phyloP scores from a whole-genome alignment of 140 eudicot species.

The Oenanthe javanica region DNA sequence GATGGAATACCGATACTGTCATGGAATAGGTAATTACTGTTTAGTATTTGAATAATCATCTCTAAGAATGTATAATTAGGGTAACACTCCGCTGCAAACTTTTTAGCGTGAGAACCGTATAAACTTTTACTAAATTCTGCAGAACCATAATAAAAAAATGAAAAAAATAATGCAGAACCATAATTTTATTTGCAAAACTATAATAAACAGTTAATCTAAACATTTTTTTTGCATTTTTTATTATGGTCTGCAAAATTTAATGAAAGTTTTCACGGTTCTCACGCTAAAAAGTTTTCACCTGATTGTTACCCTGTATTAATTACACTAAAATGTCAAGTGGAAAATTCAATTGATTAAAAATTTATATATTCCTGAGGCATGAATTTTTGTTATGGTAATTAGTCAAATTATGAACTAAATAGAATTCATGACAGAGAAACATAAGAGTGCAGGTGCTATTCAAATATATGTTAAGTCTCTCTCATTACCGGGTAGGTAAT shows the following conservation, averaged over 20 bases:
- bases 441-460: not conserved
- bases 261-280: too few relatives aligned
- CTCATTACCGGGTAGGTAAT: not conserved
- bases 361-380: not conserved
- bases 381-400: not conserved
- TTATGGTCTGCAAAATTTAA: too few relatives aligned
- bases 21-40: slow-evolving; percentile 73
- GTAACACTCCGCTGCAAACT: too few relatives aligned
- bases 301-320: too few relatives aligned
- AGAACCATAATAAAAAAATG: too few relatives aligned
- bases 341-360: not conserved
- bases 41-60: not conserved
- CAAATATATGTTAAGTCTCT: not conserved
- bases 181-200: too few relatives aligned
- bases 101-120: too few relatives aligned
- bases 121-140: too few relatives aligned
- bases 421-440: not conserved
- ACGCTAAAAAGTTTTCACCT: too few relatives aligned
- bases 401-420: not conserved
- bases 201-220: too few relatives aligned
- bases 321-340: not conserved
- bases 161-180: too few relatives aligned
- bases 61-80: not conserved
- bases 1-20: slow-evolving; percentile 63
- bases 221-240: too few relatives aligned